A percentile compares a stretch with the other conserved stretches of the same genome.
These are phyloP conservation scores for Pseudonectria foliicola DNA, from an alignment of 2,329 filamentous ascomycete genomes.

Conservation along the genomic window DNA sequence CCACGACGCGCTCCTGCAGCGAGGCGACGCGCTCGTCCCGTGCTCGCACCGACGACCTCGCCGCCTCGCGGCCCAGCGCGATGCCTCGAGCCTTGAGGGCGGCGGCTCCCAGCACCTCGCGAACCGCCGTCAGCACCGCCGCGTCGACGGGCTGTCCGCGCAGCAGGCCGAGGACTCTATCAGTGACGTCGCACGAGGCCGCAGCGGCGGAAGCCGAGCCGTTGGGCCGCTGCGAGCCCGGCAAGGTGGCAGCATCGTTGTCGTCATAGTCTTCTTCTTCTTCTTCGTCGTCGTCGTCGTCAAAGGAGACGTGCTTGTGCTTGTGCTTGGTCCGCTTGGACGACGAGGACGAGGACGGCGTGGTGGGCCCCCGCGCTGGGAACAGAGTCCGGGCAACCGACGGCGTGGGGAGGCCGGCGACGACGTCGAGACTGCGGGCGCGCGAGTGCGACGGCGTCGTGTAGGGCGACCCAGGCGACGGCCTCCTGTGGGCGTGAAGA, in stretches of 20 bases:
- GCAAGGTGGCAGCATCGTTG: slow-evolving; percentile 3
- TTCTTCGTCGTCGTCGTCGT: slow-evolving; percentile 11
- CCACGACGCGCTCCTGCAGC: slow-evolving; percentile 30
- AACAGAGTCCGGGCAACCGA: slow-evolving; percentile 31
- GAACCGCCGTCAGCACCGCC: slow-evolving; percentile 31
- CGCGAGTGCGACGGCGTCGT: slow-evolving; percentile 21
- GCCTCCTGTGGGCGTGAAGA: slow-evolving; percentile 3
- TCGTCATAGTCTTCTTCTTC: slow-evolving; percentile 12
- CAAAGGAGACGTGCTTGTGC: slow-evolving; percentile 27
- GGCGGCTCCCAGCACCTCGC: slow-evolving; percentile 44
- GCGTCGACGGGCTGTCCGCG: slow-evolving; percentile 33
- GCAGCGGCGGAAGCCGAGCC: slow-evolving; percentile 12
- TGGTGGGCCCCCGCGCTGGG: slow-evolving; percentile 11
- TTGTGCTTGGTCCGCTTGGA: slow-evolving; percentile 17
- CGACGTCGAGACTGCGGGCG: slow-evolving; percentile 13
- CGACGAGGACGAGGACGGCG: no score
- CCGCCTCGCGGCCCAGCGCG: slow-evolving; percentile 57
- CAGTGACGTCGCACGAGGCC: slow-evolving; percentile 29
- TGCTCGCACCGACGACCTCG: slow-evolving; percentile 52
- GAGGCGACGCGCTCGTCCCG: slow-evolving; percentile 45
- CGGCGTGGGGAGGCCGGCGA: slow-evolving; percentile 26
- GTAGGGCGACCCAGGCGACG: slow-evolving; percentile 6
- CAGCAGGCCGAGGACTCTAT: slow-evolving; percentile 45
- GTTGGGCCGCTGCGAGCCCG: slow-evolving; percentile 1
- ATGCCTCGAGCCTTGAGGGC: slow-evolving; percentile 54